A percentile compares a stretch with the other conserved stretches of the same genome.
Conservation (phyloP, 2,329 filamentous ascomycete genomes). For the Alternaria panax region DNA sequence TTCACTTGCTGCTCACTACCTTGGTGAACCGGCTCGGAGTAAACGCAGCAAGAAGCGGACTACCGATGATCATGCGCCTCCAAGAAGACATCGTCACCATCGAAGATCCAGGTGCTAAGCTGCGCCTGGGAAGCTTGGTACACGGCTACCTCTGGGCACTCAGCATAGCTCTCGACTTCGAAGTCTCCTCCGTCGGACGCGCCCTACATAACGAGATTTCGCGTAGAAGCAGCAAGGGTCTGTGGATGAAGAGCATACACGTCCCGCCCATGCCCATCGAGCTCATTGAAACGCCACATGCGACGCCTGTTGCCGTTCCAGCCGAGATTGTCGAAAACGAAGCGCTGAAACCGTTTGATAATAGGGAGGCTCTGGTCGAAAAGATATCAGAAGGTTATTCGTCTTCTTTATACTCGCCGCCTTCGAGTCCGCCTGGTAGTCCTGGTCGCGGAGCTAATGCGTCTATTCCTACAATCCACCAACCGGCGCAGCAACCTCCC, state of each 20-base stretch:
- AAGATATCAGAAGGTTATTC: constrained; percentile 77
- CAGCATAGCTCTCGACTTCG: constrained; percentile 78
- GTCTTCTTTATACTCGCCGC: constrained; percentile 66
- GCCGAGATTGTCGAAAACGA: constrained; percentile 40
- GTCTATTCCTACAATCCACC: constrained; percentile 54
- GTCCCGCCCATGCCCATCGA: constrained; percentile 73
- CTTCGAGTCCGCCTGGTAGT: constrained; percentile 73
- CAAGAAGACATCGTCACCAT: constrained; percentile 81
- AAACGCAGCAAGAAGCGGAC: constrained; percentile 77
- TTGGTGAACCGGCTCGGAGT: constrained; percentile 81
- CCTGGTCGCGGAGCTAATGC: constrained; percentile 69
- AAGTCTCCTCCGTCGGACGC: constrained; percentile 71
- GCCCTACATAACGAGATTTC: constrained; percentile 79
- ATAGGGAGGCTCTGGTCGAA: constrained; percentile 74
- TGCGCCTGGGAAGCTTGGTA: constrained; percentile 82
- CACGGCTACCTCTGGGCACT: constrained; percentile 89
- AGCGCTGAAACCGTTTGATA: constrained; percentile 74
- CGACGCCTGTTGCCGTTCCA: constrained; percentile 33
- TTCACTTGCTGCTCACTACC: constrained; percentile 78
- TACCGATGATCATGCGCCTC: constrained; percentile 88
- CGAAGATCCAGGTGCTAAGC: constrained; percentile 72
- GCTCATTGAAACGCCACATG: constrained; percentile 56
- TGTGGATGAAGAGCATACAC: constrained; percentile 80
- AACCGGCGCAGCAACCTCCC: constrained; percentile 34
- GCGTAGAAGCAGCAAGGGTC: constrained; percentile 73